Percentiles rank a stretch among this genome's conserved stretches.
phyloP scores from a whole-genome alignment of 768 basidiomycete species.

The Melanogaster broomeanus region DNA sequence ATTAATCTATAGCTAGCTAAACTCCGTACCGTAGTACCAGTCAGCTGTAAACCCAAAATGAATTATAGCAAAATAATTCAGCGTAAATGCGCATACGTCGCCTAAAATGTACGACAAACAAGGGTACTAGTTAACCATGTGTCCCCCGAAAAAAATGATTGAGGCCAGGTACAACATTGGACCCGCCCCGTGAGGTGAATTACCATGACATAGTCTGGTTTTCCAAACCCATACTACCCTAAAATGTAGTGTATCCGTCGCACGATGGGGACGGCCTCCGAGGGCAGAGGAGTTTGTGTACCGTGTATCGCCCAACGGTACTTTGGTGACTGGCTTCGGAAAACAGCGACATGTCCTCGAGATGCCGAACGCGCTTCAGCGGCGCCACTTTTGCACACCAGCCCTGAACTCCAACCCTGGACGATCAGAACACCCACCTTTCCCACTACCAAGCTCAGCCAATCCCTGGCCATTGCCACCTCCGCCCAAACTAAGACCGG shows the following conservation, averaged over 20 bases:
- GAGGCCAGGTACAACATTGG: neutral
- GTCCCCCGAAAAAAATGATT: no score
- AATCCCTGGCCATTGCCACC: conserved; percentile 15
- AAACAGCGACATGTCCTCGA: neutral
- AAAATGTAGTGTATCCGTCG: conserved; percentile 11
- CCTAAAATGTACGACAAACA: no score
- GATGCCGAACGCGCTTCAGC: conserved; percentile 1
- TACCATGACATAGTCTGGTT: conserved; percentile 20
- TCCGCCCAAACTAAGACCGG: conserved; percentile 14
- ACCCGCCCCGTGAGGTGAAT: conserved; percentile 5
- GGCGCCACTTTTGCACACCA: neutral
- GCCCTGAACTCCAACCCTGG: neutral
- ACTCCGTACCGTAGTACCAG: no score
- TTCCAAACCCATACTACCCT: conserved; percentile 21
- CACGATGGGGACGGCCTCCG: no score
- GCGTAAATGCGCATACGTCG: no score
- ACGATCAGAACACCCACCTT: conserved; percentile 33
- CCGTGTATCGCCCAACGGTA: neutral
- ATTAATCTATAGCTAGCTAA: no score
- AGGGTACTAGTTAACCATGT: no score
- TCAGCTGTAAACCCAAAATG: no score
- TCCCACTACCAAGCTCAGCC: conserved; percentile 25
- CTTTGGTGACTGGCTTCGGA: neutral
- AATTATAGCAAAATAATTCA: no score
- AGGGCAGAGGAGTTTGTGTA: no score